phyloP scores from a whole-genome alignment of 257 asterid species.

The Orobanche coerulescens region DNA sequence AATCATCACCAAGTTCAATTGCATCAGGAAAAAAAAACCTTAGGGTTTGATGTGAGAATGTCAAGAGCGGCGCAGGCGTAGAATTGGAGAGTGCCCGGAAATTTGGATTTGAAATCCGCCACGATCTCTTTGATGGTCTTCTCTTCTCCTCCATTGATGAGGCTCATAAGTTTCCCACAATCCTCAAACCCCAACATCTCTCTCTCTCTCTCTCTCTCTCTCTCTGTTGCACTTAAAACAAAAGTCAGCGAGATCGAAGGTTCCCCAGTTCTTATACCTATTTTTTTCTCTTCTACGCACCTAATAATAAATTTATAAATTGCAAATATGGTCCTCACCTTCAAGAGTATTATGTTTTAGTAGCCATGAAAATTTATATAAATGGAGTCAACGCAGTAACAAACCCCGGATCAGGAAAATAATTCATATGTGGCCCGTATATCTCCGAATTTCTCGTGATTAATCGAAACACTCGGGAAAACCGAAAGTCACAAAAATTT shows the following conservation, averaged over 20 bases:
- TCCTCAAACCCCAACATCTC: slow-evolving; percentile 57
- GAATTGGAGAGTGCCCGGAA: slow-evolving; percentile 46
- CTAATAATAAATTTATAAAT: too few species aligned
- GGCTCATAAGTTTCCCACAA: slow-evolving; percentile 41
- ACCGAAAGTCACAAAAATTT: too few species aligned
- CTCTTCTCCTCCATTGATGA: slow-evolving; percentile 64
- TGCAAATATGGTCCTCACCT: too few species aligned
- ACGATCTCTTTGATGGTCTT: slow-evolving; percentile 59
- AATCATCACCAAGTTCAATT: not conserved
- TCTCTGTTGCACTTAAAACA: slow-evolving; percentile 16
- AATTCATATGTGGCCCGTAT: too few species aligned
- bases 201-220: too few species aligned
- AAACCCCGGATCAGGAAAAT: too few species aligned
- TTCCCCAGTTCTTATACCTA: slow-evolving; percentile 4
- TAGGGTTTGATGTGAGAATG: slow-evolving; percentile 45
- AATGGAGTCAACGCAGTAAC: too few species aligned
- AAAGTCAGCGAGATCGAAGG: slow-evolving; percentile 7
- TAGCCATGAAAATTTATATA: too few species aligned
- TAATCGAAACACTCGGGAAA: too few species aligned
- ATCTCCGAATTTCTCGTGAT: too few species aligned
- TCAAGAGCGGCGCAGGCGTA: slow-evolving; percentile 70
- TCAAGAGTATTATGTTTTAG: too few species aligned
- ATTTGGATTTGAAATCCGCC: slow-evolving; percentile 44
- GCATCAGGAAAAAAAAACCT: slow-evolving; percentile 15
- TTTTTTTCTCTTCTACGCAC: too few species aligned